phyloP scores from a whole-genome alignment of 805 yeast genomes.

The Yarrowia sp. region DNA sequence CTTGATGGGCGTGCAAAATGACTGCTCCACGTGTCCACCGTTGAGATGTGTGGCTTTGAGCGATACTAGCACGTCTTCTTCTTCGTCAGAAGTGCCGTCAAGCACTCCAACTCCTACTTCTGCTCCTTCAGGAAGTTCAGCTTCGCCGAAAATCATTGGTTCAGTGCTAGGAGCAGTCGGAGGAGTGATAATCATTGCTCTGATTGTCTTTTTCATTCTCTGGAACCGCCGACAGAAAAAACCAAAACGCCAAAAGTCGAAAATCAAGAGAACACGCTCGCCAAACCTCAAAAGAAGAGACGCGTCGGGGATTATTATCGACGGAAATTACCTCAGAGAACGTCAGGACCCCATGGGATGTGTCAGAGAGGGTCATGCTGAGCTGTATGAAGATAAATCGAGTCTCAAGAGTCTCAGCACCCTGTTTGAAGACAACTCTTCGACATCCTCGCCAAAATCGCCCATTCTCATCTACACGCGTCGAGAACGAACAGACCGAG shows the following conservation, averaged over 20 bases:
- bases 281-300: background rate
- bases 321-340: background rate
- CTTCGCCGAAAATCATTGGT: background rate
- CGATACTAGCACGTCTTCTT: background rate
- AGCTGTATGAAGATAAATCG: background rate
- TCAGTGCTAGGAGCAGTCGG: slow-evolving; percentile 3
- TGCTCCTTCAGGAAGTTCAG: background rate
- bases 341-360: background rate
- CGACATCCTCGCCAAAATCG: background rate
- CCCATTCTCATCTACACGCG: background rate
- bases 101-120: background rate
- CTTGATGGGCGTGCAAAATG: slow-evolving; percentile 1
- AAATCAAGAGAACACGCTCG: background rate
- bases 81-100: background rate
- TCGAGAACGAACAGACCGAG: background rate
- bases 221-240: background rate
- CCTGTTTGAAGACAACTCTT: slow-evolving; percentile 3
- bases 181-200: background rate
- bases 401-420: background rate
- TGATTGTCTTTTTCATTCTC: background rate
- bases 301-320: slow-evolving; percentile 10
- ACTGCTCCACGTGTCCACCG: background rate
- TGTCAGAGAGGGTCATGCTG: background rate
- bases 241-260: background rate
- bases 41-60: background rate